Conservation (phyloP, 768 basidiomycete genomes). For the Phlebiopsis flavidoalba region DNA sequence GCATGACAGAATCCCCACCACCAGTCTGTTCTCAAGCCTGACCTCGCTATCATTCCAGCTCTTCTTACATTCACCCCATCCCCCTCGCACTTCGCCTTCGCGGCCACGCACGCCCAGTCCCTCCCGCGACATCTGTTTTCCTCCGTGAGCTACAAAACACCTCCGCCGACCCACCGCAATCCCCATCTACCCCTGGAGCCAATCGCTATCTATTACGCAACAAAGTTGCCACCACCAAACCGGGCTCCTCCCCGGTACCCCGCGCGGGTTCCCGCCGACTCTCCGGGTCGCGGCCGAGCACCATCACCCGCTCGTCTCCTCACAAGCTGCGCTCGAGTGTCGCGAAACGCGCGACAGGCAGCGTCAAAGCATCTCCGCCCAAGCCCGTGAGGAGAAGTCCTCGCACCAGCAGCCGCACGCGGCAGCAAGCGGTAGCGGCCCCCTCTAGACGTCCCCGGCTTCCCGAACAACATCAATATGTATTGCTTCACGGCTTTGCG, state of each 20-base stretch:
- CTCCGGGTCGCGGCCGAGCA: background rate
- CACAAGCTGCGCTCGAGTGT: constrained; percentile 3
- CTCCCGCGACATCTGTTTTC: constrained; percentile 3
- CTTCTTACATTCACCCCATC: background rate
- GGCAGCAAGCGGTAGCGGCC: background rate
- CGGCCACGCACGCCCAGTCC: background rate
- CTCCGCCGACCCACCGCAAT: background rate
- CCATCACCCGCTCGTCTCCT: background rate
- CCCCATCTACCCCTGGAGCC: background rate
- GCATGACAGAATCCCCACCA: background rate
- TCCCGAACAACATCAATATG: background rate
- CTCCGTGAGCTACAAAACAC: background rate
- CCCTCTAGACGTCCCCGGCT: background rate
- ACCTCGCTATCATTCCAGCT: background rate
- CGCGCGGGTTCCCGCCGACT: background rate
- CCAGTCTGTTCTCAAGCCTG: background rate
- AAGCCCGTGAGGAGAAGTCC: background rate
- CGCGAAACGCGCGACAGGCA: constrained; percentile 1
- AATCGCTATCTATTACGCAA: background rate
- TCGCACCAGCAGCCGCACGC: background rate
- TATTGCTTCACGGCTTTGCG: background rate
- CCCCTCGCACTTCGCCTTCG: background rate
- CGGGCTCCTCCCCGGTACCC: background rate
- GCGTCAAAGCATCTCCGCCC: background rate
- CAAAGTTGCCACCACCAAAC: background rate